A percentile compares a stretch with the other conserved stretches of the same genome.
Conservation (phyloP, 2,329 filamentous ascomycete genomes). For the Metarhizium rileyi region DNA sequence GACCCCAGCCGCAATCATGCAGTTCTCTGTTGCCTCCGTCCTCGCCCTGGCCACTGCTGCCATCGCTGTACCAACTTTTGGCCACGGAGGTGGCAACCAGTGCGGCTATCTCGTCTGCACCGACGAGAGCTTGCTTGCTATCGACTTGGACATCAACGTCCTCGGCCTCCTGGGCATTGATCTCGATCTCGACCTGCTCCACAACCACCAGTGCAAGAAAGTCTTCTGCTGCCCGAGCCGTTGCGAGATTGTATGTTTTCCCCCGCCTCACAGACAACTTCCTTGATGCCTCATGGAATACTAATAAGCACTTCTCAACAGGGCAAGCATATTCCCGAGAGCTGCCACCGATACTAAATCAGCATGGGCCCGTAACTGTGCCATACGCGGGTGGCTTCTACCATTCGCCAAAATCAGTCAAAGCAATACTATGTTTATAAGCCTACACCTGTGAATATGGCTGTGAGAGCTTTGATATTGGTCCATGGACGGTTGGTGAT, state of each 20-base stretch:
- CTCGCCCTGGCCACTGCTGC: constrained; percentile 4
- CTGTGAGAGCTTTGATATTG: too few relatives aligned
- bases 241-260: not conserved
- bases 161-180: not conserved
- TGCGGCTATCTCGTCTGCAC: not conserved
- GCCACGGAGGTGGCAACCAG: not conserved
- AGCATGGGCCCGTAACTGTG: not conserved
- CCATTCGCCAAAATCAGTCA: not conserved
- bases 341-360: not conserved
- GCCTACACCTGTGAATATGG: too few relatives aligned
- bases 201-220: constrained; percentile 1
- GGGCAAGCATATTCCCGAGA: not conserved
- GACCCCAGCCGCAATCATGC: constrained; percentile 1
- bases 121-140: not conserved
- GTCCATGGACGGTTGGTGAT: too few relatives aligned
- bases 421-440: not conserved
- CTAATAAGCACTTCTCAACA: not conserved
- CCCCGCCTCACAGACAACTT: too few relatives aligned
- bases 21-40: constrained; percentile 3
- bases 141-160: not conserved
- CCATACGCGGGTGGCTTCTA: not conserved
- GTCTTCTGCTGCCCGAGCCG: not conserved
- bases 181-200: not conserved
- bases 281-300: too few relatives aligned
- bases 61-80: not conserved